Evolutionary conservation across 306 rosid genomes (phyloP), one percentile per base, ranked within the genome.

Genomic region (Medicago ruthenica): DNA sequence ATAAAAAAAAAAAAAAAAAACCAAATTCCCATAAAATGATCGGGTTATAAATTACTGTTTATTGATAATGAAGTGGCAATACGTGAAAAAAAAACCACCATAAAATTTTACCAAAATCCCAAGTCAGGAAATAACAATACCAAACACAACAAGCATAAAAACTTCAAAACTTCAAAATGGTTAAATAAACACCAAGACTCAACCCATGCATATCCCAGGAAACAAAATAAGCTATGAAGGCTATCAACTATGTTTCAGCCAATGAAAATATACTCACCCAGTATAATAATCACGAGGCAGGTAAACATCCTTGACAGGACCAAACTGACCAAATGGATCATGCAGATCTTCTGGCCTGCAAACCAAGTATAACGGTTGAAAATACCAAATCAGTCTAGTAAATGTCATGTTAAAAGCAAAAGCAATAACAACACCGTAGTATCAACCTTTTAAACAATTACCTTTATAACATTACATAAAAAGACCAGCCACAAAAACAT

Each of bases 241-340:
- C 55, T 42, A 42, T 42, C 17, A 42, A 6, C 55, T 67, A 67
- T 20, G 17, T 18, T 55, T 16, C 41, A 15, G 40, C 24, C 77
- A 57, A 21, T 73, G 34, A 66, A 3, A 27, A 27, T 60, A 68
- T 24, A 37, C 96, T 74, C 73, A 91, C 97, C 98, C 96, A 51
- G 96, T 84, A 53, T 93, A 79, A 82, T 86, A 93, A 87, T 93
- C 93, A 73, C 86, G 89, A 22, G 98, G 97, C 87, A 93, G 76
- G 57, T 93, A 93, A 50, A 91, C 58, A 53, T 93, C 97, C 89
- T 91, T 93, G 34, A 93, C 88, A 21, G 87, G 90, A 59, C 96
- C 98, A 75, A 89, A 91, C 67, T 78, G 89, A 73, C 88, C 77
- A 81, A 93, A 93, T 72, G 90, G 93, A 36, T 81, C 83, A 2